phyloP scores from a whole-genome alignment of 1,284 basidiomycete species.

The Tilletia setariae region DNA sequence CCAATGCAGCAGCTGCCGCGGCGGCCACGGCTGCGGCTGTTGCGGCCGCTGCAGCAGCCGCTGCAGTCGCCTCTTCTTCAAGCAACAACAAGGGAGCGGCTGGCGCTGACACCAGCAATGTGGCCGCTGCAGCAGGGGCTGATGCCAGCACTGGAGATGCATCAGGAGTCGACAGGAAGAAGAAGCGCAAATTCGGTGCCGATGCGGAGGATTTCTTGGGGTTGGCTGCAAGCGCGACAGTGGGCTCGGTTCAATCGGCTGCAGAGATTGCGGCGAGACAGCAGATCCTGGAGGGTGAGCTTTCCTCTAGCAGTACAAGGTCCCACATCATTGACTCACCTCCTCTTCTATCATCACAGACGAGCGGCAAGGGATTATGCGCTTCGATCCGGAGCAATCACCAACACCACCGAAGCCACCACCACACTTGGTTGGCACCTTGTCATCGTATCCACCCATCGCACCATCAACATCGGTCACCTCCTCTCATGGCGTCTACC shows the following conservation, averaged over 20 bases:
- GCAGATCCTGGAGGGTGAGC: constrained; percentile 6
- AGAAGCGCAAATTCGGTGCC: constrained; percentile 13
- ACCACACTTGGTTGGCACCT: constrained; percentile 44
- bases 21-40: constrained; percentile 3
- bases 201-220: constrained; percentile 5
- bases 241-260: not conserved
- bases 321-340: not conserved
- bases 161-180: not conserved
- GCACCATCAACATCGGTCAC: constrained; percentile 35
- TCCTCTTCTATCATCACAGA: constrained; percentile 17
- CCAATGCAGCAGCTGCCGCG: constrained; percentile 10
- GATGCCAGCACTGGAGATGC: not conserved
- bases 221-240: not conserved
- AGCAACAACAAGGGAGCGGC: too few species aligned
- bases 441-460: constrained; percentile 44
- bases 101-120: not conserved
- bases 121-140: not conserved
- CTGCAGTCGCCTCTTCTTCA: too few species aligned
- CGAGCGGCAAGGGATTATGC: constrained; percentile 46
- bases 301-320: not conserved
- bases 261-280: constrained; percentile 11
- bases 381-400: constrained; percentile 36
- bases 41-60: not conserved
- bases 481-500: constrained; percentile 47
- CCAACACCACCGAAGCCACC: constrained; percentile 40